Evolutionary conservation across 768 basidiomycete species (phyloP), one percentile per base, ranked within the genome.

Genomic region (Suillus occidentalis): DNA sequence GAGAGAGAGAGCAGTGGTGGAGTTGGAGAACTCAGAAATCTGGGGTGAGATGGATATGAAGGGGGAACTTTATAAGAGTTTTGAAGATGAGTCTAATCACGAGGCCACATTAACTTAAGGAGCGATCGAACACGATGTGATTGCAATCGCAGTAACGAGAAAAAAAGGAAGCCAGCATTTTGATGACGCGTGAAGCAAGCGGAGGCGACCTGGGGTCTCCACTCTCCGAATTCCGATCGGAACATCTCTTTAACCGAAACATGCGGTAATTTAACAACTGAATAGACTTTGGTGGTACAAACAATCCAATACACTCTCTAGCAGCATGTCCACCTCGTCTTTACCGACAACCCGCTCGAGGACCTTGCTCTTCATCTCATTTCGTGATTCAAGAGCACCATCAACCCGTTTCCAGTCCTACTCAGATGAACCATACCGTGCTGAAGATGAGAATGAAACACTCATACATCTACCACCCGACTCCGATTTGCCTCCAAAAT

Each of bases 351-450:
- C 91, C 42, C 89, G 97, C 70, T 95, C 93, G 1, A 79, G 97
- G 56, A 98, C 97, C 3, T 86, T 94, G 62, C 86, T 98, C 71
- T 99, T 98, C 78, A 89, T 96, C 66, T 97, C 95, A 7, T 95
- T 92, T 78, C 86, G 97, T 66, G 92, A 96, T 79, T 93, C 94
- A 5, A 82, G 82, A 53, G 81, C 85, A 28, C 81, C 66, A 18
- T 73, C 78, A 47, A 79, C 83, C 7, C 79, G 80, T 57, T 69
- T 78, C 16, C 73, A 68, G n/a, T 84, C 76, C 64, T 84, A 85
- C 69, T 53, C 52, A 31, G 81, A 83, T 70, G 84, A 86, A 63
- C 76, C 81, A n/a, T 74, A 82, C 72, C 72, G 69, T 52, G 70
- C 76, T 65, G 80, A 69, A 62, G 82, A 86, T 75, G 89, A 92